These are phyloP conservation scores for Chytriomyces confervae DNA, from an alignment of 192 early-diverging fungal species.

Conservation along the genomic window DNA sequence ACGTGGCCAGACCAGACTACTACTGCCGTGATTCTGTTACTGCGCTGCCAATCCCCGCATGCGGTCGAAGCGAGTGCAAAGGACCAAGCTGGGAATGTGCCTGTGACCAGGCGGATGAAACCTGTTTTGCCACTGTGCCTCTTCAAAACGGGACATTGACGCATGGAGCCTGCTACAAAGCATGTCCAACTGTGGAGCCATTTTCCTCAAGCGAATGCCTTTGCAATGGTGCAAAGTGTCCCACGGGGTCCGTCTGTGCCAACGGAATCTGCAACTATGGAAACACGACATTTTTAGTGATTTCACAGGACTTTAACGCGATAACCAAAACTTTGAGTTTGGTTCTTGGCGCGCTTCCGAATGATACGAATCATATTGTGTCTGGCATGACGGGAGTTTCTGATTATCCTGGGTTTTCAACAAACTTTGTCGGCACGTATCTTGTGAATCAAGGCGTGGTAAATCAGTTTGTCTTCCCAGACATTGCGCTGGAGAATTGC, in stretches of 20 bases:
- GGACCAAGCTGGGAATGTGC: not conserved
- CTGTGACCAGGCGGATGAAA: not conserved
- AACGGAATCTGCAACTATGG: not conserved
- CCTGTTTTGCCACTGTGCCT: not conserved
- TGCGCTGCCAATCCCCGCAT: not conserved
- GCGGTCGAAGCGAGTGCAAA: not conserved
- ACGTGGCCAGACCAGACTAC: not conserved
- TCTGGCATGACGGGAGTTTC: not conserved
- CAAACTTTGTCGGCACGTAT: not conserved
- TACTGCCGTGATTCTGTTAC: not conserved
- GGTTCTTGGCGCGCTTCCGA: not conserved
- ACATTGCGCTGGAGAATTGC: not conserved
- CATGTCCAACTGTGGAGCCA: not conserved
- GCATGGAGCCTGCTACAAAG: not conserved
- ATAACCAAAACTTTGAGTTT: not conserved
- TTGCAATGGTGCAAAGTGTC: not conserved
- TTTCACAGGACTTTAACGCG: not conserved
- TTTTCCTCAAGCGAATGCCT: not conserved
- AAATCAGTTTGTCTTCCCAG: not conserved
- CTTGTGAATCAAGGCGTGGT: not conserved
- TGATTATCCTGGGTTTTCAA: not conserved
- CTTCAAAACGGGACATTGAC: not conserved
- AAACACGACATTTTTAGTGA: not conserved
- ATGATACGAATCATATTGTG: slow-evolving; percentile 2
- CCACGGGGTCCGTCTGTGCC: not conserved